These are phyloP conservation scores for Calocybe indica DNA, from an alignment of 768 basidiomycete species.

Conservation along the genomic window DNA sequence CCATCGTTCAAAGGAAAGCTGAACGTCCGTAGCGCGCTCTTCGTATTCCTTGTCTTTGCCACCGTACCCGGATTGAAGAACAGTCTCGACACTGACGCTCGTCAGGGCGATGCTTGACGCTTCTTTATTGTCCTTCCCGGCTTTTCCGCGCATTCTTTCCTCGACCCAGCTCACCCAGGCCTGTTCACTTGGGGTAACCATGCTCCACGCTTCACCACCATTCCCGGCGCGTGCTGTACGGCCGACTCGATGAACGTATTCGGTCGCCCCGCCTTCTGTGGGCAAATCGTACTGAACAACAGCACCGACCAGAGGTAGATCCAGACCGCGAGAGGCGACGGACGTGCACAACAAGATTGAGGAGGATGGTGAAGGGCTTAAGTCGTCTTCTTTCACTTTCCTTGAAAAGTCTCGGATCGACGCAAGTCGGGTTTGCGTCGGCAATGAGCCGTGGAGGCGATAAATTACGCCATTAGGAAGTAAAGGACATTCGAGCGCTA, in stretches of 20 bases:
- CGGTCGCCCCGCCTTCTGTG: slow-evolving; percentile 93
- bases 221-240: slow-evolving; percentile 95
- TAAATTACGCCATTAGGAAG: slow-evolving; percentile 80
- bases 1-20: slow-evolving; percentile 94
- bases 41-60: slow-evolving; percentile 80
- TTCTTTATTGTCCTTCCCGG: slow-evolving; percentile 16
- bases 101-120: slow-evolving; percentile 44
- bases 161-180: slow-evolving; percentile 93
- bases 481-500: slow-evolving; percentile 64
- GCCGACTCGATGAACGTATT: slow-evolving; percentile 96
- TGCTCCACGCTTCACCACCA: slow-evolving; percentile 93
- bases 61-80: slow-evolving; percentile 81
- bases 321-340: slow-evolving; percentile 96
- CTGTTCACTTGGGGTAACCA: slow-evolving; percentile 81
- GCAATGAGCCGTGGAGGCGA: slow-evolving; percentile 90
- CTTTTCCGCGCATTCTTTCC: slow-evolving; percentile 63
- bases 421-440: slow-evolving; percentile 71
- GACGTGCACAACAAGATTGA: slow-evolving; percentile 92
- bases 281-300: slow-evolving; percentile 97
- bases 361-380: slow-evolving; percentile 25
- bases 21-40: slow-evolving; percentile 89
- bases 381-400: slow-evolving; percentile 20
- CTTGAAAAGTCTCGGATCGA: slow-evolving; percentile 81
- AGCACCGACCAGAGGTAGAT: slow-evolving; percentile 88
- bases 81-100: slow-evolving; percentile 57